Evolutionary conservation across 225 moss, liverwort and hornwort genomes (phyloP), one percentile per base, ranked within the genome.

Genomic region (Thuidium tamariscinum): DNA sequence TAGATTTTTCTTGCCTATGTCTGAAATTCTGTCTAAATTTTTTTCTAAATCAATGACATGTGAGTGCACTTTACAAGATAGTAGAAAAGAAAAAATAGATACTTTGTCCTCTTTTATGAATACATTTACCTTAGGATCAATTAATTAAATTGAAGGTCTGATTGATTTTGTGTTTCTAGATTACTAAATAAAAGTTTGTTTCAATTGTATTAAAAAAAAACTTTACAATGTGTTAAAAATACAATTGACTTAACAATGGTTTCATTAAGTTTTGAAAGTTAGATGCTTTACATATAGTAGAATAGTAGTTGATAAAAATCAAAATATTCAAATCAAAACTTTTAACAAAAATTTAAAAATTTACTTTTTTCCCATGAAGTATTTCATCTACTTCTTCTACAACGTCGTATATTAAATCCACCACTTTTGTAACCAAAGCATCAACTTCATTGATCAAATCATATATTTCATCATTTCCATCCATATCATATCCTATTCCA

Each of bases 391-490:
- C 77, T 85, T 92, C 92, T 44, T 88, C 37, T 4, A 91, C 92
- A 65, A 91, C 88, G 14, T 88, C 87, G 16, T 79, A 3, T 59
- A 88, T 85, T 82, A 92, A 77, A n/a, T 86, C 71, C 51, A 93
- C 83, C 5, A 86, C 90, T 85, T 16, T 92, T 29, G 88, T 72
- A 16, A 92, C 88, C 49, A 93, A 85, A 26, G 83, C 86, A 83
- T 93, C 91, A 48, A 92, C 75, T 44, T 92, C 92, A 51, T 22
- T 86, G 27, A 94, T 91, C 10, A 92, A 78, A 29, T 90, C 66
- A 51, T 88, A 88, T 9, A 91, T 51, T 71, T 89, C 89, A 56
- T 87, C 85, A 48, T 85, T 88, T 5, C 82, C 77, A 1, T 66
- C 88, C 25, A 86, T 46, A 22, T 88, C 80, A 59, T 90, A 89